Evolutionary conservation across 2,329 filamentous ascomycete genomes (phyloP), one percentile per base, ranked within the genome.

Genomic region (Scedosporium dehoogii): DNA sequence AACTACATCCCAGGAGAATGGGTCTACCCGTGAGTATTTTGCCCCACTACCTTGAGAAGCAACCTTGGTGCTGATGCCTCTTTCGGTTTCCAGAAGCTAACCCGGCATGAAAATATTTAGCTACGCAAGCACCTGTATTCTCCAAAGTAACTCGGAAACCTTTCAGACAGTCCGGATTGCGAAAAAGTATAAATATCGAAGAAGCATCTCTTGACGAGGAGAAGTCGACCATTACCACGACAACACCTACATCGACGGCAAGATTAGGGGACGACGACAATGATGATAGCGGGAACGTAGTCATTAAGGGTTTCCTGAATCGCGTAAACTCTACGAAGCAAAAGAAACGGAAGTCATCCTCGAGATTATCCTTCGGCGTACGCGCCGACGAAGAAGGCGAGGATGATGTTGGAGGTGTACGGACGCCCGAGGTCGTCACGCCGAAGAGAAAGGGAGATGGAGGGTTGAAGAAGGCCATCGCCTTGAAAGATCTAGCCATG

Each of bases 341-440:
- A 63, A 93, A 91, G 73, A 91, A 90, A 70, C 87, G 88, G 3
- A 85, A 78, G 1, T 73, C 76, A 3, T 68, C 85, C 16, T 81
- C 90, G 2, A 85, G 89, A 6, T 79, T 96, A 23, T 96, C 91
- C 0, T 96, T 96, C 71, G 90, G 87, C 0, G 82, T 84, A 0
- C 78, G 79, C 29, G 79, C 81, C 58, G 81, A 81, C 9, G 79
- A 79, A 18, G 80, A 81, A 63, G 78, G 78, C 5, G 82, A 80
- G 33, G 78, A 81, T 58, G 46, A 14, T 1, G n/a, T 44, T 2
- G 12, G 42, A 9, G 44, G 25, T 10, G n/a, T 16, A 6, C 83
- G 79, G 5, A 81, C 82, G 0, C 67, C 72, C 1, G 81, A 83
- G 59, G 75, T 84, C 0, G 79, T 85, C 46, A 84, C 83, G 0